These are phyloP conservation scores for Penicillium aurantiogriseum DNA, from an alignment of 2,329 filamentous ascomycete genomes.

Conservation along the genomic window DNA sequence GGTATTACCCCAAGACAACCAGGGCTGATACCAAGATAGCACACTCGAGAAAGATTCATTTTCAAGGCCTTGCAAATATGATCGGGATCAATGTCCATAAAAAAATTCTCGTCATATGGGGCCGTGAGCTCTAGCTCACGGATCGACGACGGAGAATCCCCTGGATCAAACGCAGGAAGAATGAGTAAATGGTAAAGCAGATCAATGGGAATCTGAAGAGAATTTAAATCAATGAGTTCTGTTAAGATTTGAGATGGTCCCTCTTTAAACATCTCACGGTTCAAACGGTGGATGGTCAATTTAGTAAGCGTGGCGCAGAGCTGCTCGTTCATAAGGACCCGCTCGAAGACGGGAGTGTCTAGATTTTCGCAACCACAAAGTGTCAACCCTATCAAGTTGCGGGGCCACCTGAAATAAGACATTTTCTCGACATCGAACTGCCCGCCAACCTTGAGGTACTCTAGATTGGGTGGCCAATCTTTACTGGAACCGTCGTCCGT, in stretches of 20 bases:
- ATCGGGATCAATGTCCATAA: neutral
- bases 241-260: neutral
- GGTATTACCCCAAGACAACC: neutral
- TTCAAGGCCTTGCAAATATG: neutral
- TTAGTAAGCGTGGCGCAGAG: neutral
- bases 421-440: neutral
- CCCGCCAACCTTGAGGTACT: slow-evolving; percentile 5
- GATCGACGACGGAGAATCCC: neutral
- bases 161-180: neutral
- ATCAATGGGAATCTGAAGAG: slow-evolving; percentile 5
- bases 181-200: neutral
- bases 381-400: neutral
- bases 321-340: slow-evolving; percentile 4
- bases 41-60: neutral
- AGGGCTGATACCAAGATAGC: slow-evolving; percentile 3
- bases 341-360: neutral
- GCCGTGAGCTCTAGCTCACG: slow-evolving; percentile 1
- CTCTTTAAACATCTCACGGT: neutral
- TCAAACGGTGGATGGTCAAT: neutral
- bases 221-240: neutral
- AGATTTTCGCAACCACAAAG: slow-evolving; percentile 1
- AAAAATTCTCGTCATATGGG: neutral
- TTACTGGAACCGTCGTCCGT: slow-evolving; percentile 1
- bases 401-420: slow-evolving; percentile 12
- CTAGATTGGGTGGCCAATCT: slow-evolving; percentile 9